Evolutionary conservation across 176 grass and related monocot genomes (phyloP).

Genomic region (Hordeum marinum): DNA sequence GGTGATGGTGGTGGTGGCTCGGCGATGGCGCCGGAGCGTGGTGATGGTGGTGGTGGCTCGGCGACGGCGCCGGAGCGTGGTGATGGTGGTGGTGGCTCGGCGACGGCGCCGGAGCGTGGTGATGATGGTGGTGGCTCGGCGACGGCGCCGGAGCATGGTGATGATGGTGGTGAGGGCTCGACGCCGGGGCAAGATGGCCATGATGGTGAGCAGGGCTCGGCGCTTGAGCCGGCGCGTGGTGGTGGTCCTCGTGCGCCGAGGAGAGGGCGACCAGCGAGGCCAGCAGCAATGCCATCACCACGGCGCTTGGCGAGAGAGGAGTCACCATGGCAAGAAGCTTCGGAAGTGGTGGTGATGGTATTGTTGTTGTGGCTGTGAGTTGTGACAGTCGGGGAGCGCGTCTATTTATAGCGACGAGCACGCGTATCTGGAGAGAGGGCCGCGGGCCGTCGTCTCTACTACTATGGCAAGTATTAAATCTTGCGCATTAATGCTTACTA

Average conservation of each 20-base stretch:
- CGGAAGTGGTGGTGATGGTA: neutral
- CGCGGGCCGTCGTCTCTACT: neutral
- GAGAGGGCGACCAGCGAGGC: constrained; percentile 6
- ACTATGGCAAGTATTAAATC: constrained; percentile 12
- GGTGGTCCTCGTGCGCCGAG: neutral
- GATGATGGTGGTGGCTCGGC: constrained; percentile 1
- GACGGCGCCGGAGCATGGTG: neutral
- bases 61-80: neutral
- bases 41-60: neutral
- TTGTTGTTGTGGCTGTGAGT: neutral
- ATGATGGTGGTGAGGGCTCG: neutral
- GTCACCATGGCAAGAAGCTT: constrained; percentile 17
- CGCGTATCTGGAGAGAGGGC: neutral
- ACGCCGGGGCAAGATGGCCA: neutral
- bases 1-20: neutral
- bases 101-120: too few species aligned
- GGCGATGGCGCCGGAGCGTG: neutral
- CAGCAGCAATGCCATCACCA: constrained; percentile 13
- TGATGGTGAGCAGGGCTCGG: neutral
- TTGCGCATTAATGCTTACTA: neutral
- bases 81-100: neutral
- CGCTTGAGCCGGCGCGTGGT: neutral
- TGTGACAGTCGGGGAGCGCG: neutral
- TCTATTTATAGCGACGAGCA: constrained; percentile 1
- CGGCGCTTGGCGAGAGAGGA: neutral